A percentile compares a stretch with the other conserved stretches of the same genome.
Evolutionary conservation across 306 rosid genomes (phyloP).

Genomic region (Trichosanthes truncata): DNA sequence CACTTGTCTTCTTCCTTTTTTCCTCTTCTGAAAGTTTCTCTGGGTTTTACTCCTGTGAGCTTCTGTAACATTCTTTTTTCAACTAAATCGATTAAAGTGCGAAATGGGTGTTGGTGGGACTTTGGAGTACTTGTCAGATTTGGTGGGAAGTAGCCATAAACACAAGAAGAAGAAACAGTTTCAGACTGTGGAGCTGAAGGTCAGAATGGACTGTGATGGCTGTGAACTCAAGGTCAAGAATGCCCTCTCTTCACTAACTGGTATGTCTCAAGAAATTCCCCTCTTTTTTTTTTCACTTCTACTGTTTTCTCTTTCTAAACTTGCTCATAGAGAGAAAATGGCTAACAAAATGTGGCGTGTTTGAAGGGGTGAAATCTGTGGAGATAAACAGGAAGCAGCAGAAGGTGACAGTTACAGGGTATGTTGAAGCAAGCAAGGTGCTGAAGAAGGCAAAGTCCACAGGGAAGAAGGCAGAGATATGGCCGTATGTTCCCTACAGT

Average conservation of each 20-base stretch:
- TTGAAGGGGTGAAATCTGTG: conserved; percentile 82
- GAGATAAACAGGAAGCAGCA: conserved; percentile 93
- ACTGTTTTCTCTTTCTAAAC: neutral
- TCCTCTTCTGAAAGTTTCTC: neutral
- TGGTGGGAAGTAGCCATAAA: conserved; percentile 45
- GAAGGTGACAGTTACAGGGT: conserved; percentile 78
- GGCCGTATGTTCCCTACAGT: conserved; percentile 93
- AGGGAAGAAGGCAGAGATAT: conserved; percentile 82
- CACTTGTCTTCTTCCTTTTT: conserved; percentile 6
- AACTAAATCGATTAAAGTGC: neutral
- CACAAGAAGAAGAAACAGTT: conserved; percentile 79
- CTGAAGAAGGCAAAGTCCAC: conserved; percentile 89
- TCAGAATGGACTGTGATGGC: conserved; percentile 98
- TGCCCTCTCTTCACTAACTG: conserved; percentile 68
- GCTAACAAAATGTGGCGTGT: conserved; percentile 1
- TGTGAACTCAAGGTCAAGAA: conserved; percentile 97
- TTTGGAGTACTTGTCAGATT: conserved; percentile 76
- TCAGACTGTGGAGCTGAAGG: conserved; percentile 79
- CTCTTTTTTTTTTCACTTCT: neutral
- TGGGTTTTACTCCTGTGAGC: conserved; percentile 1
- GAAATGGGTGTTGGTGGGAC: conserved; percentile 93
- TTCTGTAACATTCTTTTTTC: neutral
- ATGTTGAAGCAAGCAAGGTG: conserved; percentile 83
- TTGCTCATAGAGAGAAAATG: neutral
- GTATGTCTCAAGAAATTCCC: conserved; percentile 27